A percentile compares a stretch with the other conserved stretches of the same genome.
Conservation (phyloP, 768 basidiomycete species). For the Tricholoma bakamatsutake region DNA sequence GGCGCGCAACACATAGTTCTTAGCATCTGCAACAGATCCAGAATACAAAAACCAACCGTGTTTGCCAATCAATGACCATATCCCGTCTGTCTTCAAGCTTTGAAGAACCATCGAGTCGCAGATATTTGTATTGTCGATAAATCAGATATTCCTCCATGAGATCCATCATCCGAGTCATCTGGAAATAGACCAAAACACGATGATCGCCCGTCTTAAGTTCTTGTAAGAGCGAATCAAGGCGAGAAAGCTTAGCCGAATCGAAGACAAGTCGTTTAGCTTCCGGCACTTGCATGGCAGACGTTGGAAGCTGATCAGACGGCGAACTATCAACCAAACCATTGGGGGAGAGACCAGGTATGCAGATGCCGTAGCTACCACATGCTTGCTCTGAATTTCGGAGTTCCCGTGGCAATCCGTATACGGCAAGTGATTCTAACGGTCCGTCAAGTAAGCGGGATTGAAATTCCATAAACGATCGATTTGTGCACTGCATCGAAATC, state of each 20-base stretch:
- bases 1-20: not conserved
- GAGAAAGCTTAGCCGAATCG: slow-evolving; percentile 93
- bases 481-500: slow-evolving; percentile 63
- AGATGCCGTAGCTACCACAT: slow-evolving; percentile 37
- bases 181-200: slow-evolving; percentile 94
- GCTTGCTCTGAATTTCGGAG: slow-evolving; percentile 54
- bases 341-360: slow-evolving; percentile 57
- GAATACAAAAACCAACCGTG: slow-evolving; percentile 50
- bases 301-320: slow-evolving; percentile 67
- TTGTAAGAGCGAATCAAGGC: slow-evolving; percentile 82
- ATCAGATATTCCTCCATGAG: slow-evolving; percentile 98
- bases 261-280: slow-evolving; percentile 93
- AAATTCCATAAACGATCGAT: slow-evolving; percentile 74
- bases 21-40: not conserved
- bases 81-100: slow-evolving; percentile 94
- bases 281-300: slow-evolving; percentile 85
- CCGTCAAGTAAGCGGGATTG: slow-evolving; percentile 57
- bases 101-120: slow-evolving; percentile 88
- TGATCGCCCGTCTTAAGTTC: slow-evolving; percentile 92
- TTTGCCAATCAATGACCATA: slow-evolving; percentile 99
- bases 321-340: slow-evolving; percentile 65
- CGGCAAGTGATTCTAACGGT: slow-evolving; percentile 64
- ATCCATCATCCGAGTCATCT: slow-evolving; percentile 99
- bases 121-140: slow-evolving; percentile 93
- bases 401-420: slow-evolving; percentile 79